Evolutionary conservation across 208 protist species (phyloP), one percentile per base, ranked within the genome.

Genomic region (Wallacemonas sp.): DNA sequence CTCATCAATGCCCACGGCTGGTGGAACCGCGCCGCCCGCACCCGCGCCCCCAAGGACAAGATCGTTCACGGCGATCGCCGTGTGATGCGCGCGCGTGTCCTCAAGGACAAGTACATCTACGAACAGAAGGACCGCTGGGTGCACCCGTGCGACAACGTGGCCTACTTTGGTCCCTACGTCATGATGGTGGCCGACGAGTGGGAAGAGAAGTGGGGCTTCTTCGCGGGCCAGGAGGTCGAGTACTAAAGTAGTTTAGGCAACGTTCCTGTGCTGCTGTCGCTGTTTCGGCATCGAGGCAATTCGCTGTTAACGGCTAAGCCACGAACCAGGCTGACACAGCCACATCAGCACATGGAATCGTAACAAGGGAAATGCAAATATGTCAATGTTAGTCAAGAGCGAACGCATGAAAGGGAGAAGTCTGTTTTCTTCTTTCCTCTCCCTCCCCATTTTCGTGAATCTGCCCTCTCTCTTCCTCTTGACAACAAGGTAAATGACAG

Each of bases 141-240:
- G 63, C 91, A 96, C 80, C 91, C 91, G 9, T 68, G 70, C 61
- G 91, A 96, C 74, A 94, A 96, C 65, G 91, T 96, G 1, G 88
- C 88, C 26, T 96, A 93, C 80, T 93, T 96, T 54, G 83, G 82
- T 56, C 87, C 87, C 30, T 96, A 96, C 70, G 87, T 96, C 24
- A 94, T 93, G 82, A 96, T 96, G 91, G 87, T 93, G 26, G 85
- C 86, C 55, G 91, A 96, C 57, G 91, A 96, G 72, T 93, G 87
- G 88, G 88, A 96, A 71, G 91, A 96, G 77, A 96, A 96, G 81
- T 96, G 91, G 91, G 91, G 91, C 23, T 96, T 96, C 73, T 94
- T 96, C 61, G 88, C 88, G 0, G 91, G 91, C 56, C 87, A 94
- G 77, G 88, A 96, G 71, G 87, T 92, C 52, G 85, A 92, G 77